phyloP scores from a whole-genome alignment of 1,284 basidiomycete species.

The Caloboletus firmus region DNA sequence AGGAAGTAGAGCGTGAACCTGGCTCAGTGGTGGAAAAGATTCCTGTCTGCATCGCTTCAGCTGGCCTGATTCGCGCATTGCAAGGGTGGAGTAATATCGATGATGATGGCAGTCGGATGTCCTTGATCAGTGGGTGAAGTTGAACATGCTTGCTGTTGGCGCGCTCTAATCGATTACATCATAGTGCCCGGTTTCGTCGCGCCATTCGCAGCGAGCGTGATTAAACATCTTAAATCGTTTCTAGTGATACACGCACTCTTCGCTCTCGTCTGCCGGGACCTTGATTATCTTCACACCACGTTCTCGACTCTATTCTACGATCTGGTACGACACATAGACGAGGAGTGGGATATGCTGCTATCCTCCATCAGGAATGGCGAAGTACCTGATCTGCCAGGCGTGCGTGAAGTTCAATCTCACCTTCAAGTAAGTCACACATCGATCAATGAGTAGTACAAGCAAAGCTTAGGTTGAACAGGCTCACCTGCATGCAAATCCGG shows the following conservation, averaged over 20 bases:
- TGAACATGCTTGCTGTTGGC: too few relatives aligned
- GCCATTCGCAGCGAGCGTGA: conserved; percentile 6
- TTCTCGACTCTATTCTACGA: conserved; percentile 9
- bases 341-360: conserved; percentile 14
- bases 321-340: conserved; percentile 10
- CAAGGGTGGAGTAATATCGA: not conserved
- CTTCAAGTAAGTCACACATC: conserved; percentile 6
- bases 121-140: not conserved
- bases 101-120: not conserved
- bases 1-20: not conserved
- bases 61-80: not conserved
- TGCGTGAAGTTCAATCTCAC: conserved; percentile 1
- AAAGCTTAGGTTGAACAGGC: not conserved
- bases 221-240: conserved; percentile 5
- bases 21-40: not conserved
- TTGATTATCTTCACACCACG: not conserved
- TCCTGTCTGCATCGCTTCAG: not conserved
- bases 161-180: not conserved
- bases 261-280: conserved; percentile 2
- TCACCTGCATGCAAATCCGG: not conserved
- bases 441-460: not conserved
- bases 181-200: not conserved
- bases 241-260: conserved; percentile 17
- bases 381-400: conserved; percentile 12
- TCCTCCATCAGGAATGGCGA: conserved; percentile 7